These are phyloP conservation scores for Metschnikowia continentalis DNA, from an alignment of 805 yeast genomes.

Conservation along the genomic window DNA sequence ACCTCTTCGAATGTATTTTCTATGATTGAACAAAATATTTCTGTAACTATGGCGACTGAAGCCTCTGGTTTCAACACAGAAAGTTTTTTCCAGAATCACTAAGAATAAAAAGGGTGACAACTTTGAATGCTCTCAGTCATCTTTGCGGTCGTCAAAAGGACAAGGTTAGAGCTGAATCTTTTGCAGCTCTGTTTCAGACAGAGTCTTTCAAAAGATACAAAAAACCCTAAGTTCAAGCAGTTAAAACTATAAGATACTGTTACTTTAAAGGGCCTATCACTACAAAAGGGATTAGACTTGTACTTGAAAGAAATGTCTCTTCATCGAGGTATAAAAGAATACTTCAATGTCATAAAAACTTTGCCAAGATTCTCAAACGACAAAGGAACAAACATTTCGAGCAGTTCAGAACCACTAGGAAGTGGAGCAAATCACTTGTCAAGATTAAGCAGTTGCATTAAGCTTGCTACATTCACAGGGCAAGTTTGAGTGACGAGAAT, in stretches of 20 bases:
- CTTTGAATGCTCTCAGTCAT: neutral
- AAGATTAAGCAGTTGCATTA: neutral
- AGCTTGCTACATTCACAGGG: neutral
- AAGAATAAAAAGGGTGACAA: neutral
- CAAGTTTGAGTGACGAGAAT: neutral
- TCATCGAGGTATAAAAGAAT: neutral
- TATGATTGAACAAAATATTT: neutral
- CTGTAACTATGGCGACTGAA: neutral
- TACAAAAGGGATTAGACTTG: neutral
- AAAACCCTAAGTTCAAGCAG: neutral
- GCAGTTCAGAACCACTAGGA: neutral
- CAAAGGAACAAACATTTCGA: neutral
- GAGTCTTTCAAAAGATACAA: neutral
- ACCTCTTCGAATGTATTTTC: neutral
- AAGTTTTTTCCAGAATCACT: neutral
- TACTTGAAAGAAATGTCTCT: neutral
- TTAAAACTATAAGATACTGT: neutral
- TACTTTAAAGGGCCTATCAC: neutral
- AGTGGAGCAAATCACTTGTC: neutral
- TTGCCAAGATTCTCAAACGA: neutral
- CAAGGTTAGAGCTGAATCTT: neutral
- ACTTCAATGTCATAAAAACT: neutral
- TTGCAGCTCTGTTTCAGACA: neutral
- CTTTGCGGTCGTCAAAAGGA: neutral
- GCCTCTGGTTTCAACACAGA: neutral